Conservation (phyloP, 2,329 filamentous ascomycete genomes). For the Ophiostoma pallidulum region DNA sequence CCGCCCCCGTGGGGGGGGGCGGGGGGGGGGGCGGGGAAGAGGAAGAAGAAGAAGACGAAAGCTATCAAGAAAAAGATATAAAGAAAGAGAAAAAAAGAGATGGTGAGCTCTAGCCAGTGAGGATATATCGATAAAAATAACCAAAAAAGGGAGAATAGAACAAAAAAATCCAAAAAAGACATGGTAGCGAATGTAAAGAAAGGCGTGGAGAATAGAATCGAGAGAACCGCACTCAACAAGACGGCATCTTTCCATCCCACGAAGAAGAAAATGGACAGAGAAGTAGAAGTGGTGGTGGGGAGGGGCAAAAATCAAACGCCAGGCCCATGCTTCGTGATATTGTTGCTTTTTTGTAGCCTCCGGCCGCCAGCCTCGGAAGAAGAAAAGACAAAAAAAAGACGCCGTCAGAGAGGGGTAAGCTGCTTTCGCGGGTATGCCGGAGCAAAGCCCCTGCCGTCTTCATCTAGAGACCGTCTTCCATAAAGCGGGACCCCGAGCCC, state of each 20-base stretch:
- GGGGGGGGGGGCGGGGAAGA: no score
- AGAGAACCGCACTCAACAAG: no score
- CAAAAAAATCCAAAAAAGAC: not conserved
- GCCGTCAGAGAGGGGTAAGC: no score
- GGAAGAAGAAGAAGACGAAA: not conserved
- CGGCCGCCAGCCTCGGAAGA: no score
- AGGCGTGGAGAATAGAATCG: no score
- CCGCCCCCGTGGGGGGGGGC: no score
- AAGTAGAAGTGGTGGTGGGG: not conserved
- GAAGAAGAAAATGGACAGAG: not conserved
- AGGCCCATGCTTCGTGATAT: constrained; percentile 9
- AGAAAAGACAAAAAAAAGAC: no score
- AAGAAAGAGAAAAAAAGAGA: not conserved
- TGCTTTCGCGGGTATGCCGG: no score
- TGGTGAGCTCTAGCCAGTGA: not conserved
- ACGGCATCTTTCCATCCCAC: not conserved
- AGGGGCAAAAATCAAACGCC: constrained; percentile 11
- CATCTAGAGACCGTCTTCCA: constrained; percentile 14
- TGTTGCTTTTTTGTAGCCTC: not conserved
- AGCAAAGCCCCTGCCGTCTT: no score
- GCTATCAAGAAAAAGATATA: not conserved
- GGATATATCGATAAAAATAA: constrained; percentile 7
- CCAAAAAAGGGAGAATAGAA: not conserved
- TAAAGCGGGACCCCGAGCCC: constrained; percentile 18
- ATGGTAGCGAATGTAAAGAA: constrained; percentile 10